These are phyloP conservation scores for Diaporthe nobilis DNA, from an alignment of 2,329 filamentous ascomycete genomes.

Conservation along the genomic window DNA sequence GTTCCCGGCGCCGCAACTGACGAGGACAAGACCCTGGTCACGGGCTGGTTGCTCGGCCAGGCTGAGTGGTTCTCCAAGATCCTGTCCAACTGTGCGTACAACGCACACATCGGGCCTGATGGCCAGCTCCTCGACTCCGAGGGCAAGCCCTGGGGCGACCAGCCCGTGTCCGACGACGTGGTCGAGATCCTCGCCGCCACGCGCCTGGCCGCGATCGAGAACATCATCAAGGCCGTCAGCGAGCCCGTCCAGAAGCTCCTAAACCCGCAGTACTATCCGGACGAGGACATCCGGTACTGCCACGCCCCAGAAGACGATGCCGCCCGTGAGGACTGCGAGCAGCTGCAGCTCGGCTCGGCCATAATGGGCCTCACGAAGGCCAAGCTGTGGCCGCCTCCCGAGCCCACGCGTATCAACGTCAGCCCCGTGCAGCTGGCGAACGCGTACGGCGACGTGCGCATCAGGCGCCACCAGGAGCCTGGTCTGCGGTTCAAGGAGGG, in stretches of 20 bases:
- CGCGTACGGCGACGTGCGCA: conserved; percentile 75
- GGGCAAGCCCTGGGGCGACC: conserved; percentile 43
- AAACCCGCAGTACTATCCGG: conserved; percentile 31
- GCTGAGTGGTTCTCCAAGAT: conserved; percentile 42
- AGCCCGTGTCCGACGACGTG: conserved; percentile 40
- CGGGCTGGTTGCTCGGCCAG: conserved; percentile 46
- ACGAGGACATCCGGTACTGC: conserved; percentile 41
- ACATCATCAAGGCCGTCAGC: conserved; percentile 41
- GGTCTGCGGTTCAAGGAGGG: conserved; percentile 37
- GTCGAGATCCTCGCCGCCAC: conserved; percentile 42
- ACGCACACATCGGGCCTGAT: conserved; percentile 41
- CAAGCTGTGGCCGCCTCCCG: conserved; percentile 42
- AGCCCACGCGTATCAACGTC: conserved; percentile 39
- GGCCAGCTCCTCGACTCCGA: conserved; percentile 42
- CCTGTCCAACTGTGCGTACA: conserved; percentile 42
- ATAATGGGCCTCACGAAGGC: conserved; percentile 42
- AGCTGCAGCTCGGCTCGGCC: conserved; percentile 46
- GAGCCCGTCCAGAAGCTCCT: conserved; percentile 41
- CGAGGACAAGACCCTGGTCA: conserved; percentile 44
- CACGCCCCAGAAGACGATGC: conserved; percentile 40
- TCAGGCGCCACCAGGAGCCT: conserved; percentile 73
- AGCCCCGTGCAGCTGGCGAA: conserved; percentile 60
- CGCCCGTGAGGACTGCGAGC: conserved; percentile 43
- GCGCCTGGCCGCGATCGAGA: conserved; percentile 39
- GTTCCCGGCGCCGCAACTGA: conserved; percentile 36